Percentiles rank a stretch among this genome's conserved stretches.
phyloP scores from a whole-genome alignment of 495 filamentous ascomycete genomes.

The Xylaria flabelliformis region DNA sequence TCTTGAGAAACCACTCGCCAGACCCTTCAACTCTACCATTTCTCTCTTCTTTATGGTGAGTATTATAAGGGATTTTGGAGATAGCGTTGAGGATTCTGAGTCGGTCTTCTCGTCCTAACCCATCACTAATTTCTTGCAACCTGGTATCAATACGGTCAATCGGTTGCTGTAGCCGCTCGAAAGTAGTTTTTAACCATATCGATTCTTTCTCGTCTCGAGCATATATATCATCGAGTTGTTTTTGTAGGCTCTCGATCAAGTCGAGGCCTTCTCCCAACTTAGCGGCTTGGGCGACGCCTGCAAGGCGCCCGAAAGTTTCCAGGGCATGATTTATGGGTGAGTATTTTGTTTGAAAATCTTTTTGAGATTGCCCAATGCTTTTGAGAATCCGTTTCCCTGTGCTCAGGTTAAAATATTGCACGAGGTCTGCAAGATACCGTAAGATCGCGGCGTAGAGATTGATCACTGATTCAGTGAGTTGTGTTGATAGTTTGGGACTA shows the following conservation, averaged over 20 bases:
- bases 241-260: neutral
- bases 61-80: constrained; percentile 4
- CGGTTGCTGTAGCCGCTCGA: neutral
- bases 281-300: neutral
- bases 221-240: neutral
- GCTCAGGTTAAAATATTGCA: neutral
- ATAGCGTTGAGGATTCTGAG: neutral
- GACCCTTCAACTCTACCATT: neutral
- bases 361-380: constrained; percentile 1
- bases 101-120: neutral
- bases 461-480: neutral
- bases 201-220: neutral
- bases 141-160: neutral
- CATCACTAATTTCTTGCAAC: neutral
- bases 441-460: constrained; percentile 3
- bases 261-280: neutral
- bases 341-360: constrained; percentile 11
- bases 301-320: neutral
- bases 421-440: neutral
- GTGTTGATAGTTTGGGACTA: neutral
- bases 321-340: neutral
- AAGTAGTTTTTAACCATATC: neutral
- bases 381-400: neutral
- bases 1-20: neutral
- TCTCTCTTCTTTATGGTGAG: neutral